These are phyloP conservation scores for Chaetoceros tenuissimus DNA, from an alignment of 108 stramenopile genomes.

Conservation along the genomic window DNA sequence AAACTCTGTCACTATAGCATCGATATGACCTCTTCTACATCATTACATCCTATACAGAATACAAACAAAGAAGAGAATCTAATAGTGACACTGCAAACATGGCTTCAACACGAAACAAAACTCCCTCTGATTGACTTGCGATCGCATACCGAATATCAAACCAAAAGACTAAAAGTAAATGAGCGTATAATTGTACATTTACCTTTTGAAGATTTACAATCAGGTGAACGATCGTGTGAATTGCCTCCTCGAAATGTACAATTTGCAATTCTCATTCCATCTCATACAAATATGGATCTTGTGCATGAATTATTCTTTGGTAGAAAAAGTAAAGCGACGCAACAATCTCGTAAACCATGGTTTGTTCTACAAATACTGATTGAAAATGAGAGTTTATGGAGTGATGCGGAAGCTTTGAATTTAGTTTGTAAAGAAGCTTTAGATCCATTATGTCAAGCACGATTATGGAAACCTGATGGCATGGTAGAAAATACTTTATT, in stretches of 20 bases:
- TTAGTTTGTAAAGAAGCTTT: neutral
- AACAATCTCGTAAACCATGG: slow-evolving; percentile 48
- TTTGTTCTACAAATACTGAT: slow-evolving; percentile 32
- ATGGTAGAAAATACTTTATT: slow-evolving; percentile 47
- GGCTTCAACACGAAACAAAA: too few relatives aligned
- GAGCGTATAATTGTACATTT: slow-evolving; percentile 19
- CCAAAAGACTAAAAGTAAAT: neutral
- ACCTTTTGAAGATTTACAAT: slow-evolving; percentile 15
- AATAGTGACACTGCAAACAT: neutral
- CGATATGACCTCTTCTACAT: too few relatives aligned
- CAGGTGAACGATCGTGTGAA: slow-evolving; percentile 41
- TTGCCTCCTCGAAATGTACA: slow-evolving; percentile 44
- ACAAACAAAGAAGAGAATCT: too few relatives aligned
- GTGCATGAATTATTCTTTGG: slow-evolving; percentile 28
- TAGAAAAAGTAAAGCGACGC: slow-evolving; percentile 21
- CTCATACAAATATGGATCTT: neutral
- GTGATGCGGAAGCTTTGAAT: slow-evolving; percentile 7
- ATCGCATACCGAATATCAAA: slow-evolving; percentile 6
- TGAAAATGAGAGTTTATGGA: slow-evolving; percentile 25
- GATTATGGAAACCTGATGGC: slow-evolving; percentile 75
- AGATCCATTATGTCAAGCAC: slow-evolving; percentile 14
- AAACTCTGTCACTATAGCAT: too few relatives aligned
- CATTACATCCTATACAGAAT: too few relatives aligned
- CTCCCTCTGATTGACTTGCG: slow-evolving; percentile 29
- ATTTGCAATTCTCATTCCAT: slow-evolving; percentile 37